These are phyloP conservation scores for Circinella minor DNA, from an alignment of 371 early-diverging fungal genomes.

Conservation along the genomic window DNA sequence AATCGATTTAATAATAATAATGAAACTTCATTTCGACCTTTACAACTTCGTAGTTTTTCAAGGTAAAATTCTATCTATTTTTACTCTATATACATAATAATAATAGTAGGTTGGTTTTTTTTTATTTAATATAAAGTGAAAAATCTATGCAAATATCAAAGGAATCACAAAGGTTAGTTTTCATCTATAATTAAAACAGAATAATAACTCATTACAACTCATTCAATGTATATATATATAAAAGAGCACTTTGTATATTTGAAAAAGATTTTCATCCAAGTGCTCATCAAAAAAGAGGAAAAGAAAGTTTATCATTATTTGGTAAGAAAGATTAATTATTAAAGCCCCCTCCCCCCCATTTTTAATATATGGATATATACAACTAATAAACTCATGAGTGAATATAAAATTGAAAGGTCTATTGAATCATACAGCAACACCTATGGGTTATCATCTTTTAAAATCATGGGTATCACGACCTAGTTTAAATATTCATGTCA, in stretches of 20 bases:
- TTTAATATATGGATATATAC: no score
- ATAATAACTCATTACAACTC: no score
- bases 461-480: slow-evolving; percentile 74
- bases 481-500: slow-evolving; percentile 40
- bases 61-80: no score
- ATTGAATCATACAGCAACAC: slow-evolving; percentile 65
- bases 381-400: background rate
- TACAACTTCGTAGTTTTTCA: slow-evolving; percentile 26
- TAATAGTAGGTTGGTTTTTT: no score
- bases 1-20: slow-evolving; percentile 14
- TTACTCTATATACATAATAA: no score
- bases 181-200: no score
- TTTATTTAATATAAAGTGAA: no score
- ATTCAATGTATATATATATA: background rate
- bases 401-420: slow-evolving; percentile 45
- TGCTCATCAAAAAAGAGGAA: slow-evolving; percentile 57
- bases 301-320: slow-evolving; percentile 73
- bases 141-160: slow-evolving; percentile 57
- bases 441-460: slow-evolving; percentile 57
- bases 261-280: slow-evolving; percentile 70
- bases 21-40: slow-evolving; percentile 26
- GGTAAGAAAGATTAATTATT: no score
- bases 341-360: no score
- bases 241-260: slow-evolving; percentile 73
- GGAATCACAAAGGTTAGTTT: slow-evolving; percentile 54